Base-by-base conservation (phyloP, 768 basidiomycete genomes). In the Leccinum longicurvipes region DNA sequence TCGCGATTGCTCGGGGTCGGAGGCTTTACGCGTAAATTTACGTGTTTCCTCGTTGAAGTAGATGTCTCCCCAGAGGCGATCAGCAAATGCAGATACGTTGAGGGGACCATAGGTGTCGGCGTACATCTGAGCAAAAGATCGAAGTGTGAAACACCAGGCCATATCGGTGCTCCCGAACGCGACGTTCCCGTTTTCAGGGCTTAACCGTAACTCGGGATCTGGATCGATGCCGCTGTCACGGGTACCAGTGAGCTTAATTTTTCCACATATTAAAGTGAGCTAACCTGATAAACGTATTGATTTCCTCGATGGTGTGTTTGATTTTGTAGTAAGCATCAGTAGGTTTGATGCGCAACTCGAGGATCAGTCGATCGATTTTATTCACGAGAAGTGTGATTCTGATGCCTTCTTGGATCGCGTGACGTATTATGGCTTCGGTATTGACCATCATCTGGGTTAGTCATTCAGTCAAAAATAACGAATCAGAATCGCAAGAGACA, bases 241-340 rank as follows among this genome's bases (percentile, higher is more conserved):
- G 21, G 56, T 39, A 53, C 32, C 23, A 17, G 42, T 55, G 11
- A 57, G 57, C 3, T 9, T 4, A 32, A 47, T 4, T 49, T 45
- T 21, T 34, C 50, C 8, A 34, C 11, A 28, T 12, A 46, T 21
- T 15, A 42, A 52, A 51, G 3, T 15, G 21, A 55, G 65, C 78
- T 58, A 54, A 93, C 92, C 92, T 89, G 68, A 99, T 98, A 72
- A 95, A 88, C 1, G 87, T 91, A 71, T 99, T 99, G 51, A 99
- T 87, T 72, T 99, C 97, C 69, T 99, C 97, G 53, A 99, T 96
- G 2, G 95, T 98, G 70, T 98, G 96, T 72, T 93, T 96, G 62
- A 99, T 93, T 79, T 99, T 99, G 77, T 95, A 98, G 77, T 92
- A 99, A 0, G 97, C 97, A 65, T 99, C 97, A 41, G 86, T 76